Base-by-base conservation (phyloP, 148 eudicot genomes). In the Rhododendron vialii region DNA sequence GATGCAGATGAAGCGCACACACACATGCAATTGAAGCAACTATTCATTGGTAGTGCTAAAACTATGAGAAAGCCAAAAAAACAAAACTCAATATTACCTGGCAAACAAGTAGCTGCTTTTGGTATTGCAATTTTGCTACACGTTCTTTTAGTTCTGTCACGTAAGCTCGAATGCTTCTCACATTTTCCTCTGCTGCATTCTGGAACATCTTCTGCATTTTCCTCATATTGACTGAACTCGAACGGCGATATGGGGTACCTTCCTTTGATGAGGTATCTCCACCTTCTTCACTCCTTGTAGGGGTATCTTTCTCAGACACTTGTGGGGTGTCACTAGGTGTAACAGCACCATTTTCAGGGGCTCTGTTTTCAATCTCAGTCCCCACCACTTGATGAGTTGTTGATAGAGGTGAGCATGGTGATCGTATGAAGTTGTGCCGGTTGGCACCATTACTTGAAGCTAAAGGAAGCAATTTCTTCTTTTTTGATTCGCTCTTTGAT, bases 121-220 rank as follows among this genome's bases (percentile, higher is more conserved):
- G 98, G 85, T 96, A 96, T 88, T 96, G 98, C 59, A 96, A 91
- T 86, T 96, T 94, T 83, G 98, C 98, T 3, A 94, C 98, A 71
- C 98, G 96, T 87, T 96, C 98, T 86, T 96, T 96, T 59, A 96
- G 92, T 83, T 96, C 98, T 6, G 98, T 96, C 14, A 96, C 98
- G 85, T 96, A 96, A 38, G 95, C 85, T 87, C 95, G 93, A 86
- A 94, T 96, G 91, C 92, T 96, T 89, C 98, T 91, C 12, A 94
- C 96, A 82, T 94, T 96, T 89, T 96, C 98, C 88, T 96, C 98
- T 76, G 98, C 98, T 86, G 96, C 98, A 92, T 92, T 94, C 87
- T 96, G 96, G 85, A 93, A 96, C 98, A 96, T 94, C 86, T 93
- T 93, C 88, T 94, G 94, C 98, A 96, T 96, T 91, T 94, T 96